Percentiles rank a stretch among this genome's conserved stretches.
Evolutionary conservation across 371 early-diverging fungal species (phyloP).

Genomic region (Mucor indicus): DNA sequence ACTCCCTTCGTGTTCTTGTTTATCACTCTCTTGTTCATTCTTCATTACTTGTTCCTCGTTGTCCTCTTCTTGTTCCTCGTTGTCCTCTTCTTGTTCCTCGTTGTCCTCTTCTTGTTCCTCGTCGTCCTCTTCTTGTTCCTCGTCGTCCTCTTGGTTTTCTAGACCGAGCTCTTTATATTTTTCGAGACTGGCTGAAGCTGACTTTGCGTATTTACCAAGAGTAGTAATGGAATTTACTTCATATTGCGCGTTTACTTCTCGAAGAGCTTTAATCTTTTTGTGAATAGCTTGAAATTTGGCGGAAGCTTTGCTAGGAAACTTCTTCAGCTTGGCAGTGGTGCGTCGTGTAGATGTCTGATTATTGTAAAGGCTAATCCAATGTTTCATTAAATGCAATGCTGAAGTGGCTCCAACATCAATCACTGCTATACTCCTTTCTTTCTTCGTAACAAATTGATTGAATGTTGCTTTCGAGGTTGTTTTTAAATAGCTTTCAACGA

Average conservation of each 20-base stretch:
- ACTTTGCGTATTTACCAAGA: slow-evolving; percentile 16
- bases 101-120: slow-evolving; percentile 5
- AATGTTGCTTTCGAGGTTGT: slow-evolving; percentile 19
- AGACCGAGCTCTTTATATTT: slow-evolving; percentile 12
- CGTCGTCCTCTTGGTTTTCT: slow-evolving; percentile 8
- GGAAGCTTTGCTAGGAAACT: slow-evolving; percentile 10
- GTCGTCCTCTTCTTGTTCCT: slow-evolving; percentile 9
- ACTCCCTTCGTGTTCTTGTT: slow-evolving; percentile 8
- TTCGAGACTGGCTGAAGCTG: slow-evolving; percentile 12
- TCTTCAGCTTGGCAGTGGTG: slow-evolving; percentile 15
- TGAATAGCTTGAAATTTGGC: slow-evolving; percentile 17
- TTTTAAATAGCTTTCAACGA: slow-evolving; percentile 15
- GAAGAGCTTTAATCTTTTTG: slow-evolving; percentile 14
- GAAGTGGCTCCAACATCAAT: slow-evolving; percentile 17
- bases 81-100: slow-evolving; percentile 9
- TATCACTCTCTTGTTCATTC: slow-evolving; percentile 9
- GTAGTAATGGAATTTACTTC: slow-evolving; percentile 11
- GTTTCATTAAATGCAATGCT: slow-evolving; percentile 14
- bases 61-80: slow-evolving; percentile 6
- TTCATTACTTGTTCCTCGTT: slow-evolving; percentile 11
- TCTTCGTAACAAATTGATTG: slow-evolving; percentile 12
- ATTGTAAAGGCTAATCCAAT: slow-evolving; percentile 18
- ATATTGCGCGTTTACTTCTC: slow-evolving; percentile 10
- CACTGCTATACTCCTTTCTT: slow-evolving; percentile 12
- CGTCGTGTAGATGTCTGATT: slow-evolving; percentile 7